Conservation (phyloP, 495 filamentous ascomycete species). For the Aspergillus cavernicola region DNA sequence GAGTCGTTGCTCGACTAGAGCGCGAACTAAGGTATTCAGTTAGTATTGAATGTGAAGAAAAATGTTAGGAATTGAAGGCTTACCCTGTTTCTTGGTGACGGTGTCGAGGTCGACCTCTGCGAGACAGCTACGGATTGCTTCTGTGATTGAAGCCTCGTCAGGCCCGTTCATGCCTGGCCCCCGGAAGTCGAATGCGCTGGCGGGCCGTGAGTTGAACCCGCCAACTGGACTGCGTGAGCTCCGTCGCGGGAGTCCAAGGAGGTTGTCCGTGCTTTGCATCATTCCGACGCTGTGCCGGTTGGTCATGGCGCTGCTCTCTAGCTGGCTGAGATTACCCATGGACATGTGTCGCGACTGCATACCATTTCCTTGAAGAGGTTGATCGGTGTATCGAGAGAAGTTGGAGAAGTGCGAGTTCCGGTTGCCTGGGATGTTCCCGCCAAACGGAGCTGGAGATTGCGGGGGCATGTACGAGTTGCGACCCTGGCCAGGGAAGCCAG, state of each 20-base stretch:
- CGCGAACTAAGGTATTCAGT: conserved; percentile 54
- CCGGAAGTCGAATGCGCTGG: conserved; percentile 68
- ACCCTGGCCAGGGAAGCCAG: conserved; percentile 70
- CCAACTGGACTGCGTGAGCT: conserved; percentile 52
- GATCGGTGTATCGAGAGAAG: conserved; percentile 52
- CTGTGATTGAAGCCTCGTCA: conserved; percentile 68
- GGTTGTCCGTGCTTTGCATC: conserved; percentile 59
- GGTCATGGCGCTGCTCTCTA: conserved; percentile 45
- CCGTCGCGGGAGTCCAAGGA: conserved; percentile 48
- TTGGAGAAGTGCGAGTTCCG: conserved; percentile 56
- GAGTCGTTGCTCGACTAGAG: conserved; percentile 85
- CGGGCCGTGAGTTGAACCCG: conserved; percentile 52
- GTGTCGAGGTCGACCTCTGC: conserved; percentile 90
- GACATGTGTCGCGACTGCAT: conserved; percentile 53
- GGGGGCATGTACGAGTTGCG: conserved; percentile 68
- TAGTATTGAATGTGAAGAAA: conserved; percentile 9
- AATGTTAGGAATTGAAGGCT: too few species aligned
- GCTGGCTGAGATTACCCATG: conserved; percentile 58
- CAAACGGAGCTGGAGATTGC: conserved; percentile 69
- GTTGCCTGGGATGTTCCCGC: conserved; percentile 46
- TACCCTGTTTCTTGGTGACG: conserved; percentile 95
- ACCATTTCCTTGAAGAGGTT: conserved; percentile 28
- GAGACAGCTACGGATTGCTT: conserved; percentile 77
- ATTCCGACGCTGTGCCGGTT: conserved; percentile 47
- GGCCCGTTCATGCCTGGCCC: conserved; percentile 55